Base-by-base conservation (phyloP, 2,329 filamentous ascomycete species). In the Anisogramma anomala region DNA sequence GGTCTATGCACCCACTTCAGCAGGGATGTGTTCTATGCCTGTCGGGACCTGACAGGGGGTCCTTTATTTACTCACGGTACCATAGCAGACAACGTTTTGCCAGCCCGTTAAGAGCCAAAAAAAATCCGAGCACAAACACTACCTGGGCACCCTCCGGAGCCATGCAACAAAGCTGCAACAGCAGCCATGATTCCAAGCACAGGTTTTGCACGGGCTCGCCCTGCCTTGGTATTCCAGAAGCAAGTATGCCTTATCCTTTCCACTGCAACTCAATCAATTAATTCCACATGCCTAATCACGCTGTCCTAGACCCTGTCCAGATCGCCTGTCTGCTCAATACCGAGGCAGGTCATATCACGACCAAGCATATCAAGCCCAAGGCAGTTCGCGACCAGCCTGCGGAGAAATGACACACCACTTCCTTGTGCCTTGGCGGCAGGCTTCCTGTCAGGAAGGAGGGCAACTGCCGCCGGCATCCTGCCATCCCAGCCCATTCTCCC, bases 131-230 rank as follows among this genome's bases (percentile, higher is more conserved):
- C n/a, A n/a, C n/a, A n/a, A n/a, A n/a, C n/a, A n/a, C n/a, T n/a
- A n/a, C n/a, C n/a, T n/a, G n/a, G n/a, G n/a, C n/a, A n/a, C n/a
- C n/a, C n/a, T n/a, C n/a, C n/a, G n/a, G n/a, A n/a, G n/a, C n/a
- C n/a, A n/a, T 25, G 46, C 37, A 32, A 42, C 26, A 39, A 40
- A 45, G 33, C 47, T 41, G 28, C 28, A 43, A 23, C 26, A 23
- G 35, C 34, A 43, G 39, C 53, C 51, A 78, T 78, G 73, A 61
- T 77, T 55, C 67, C 69, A 54, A 68, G 69, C 50, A 67, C 66
- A 66, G 68, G 70, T 50, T 52, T 75, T 41, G 60, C 66, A 47
- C 67, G 63, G 58, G 62, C 66, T 44, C 57, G 59, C 53, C 62
- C 64, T 39, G 59, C 64, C 49, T 56, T 66, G 49, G 62, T 59